phyloP scores from a whole-genome alignment of 768 basidiomycete species.

The Termitomyces sp. region DNA sequence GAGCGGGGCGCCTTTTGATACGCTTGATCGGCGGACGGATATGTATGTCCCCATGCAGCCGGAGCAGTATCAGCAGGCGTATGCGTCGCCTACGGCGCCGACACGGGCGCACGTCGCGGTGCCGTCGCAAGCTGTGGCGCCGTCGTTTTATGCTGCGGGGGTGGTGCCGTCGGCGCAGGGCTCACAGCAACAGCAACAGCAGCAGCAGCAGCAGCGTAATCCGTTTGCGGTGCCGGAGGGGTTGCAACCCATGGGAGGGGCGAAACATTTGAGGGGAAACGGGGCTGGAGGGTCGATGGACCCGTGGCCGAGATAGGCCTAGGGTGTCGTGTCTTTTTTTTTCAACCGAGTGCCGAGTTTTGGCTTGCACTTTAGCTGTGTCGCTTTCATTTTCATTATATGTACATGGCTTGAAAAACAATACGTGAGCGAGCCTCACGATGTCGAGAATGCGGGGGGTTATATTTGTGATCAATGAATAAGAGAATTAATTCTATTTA shows the following conservation, averaged over 20 bases:
- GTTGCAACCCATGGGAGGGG: slow-evolving; percentile 31
- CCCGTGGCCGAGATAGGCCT: slow-evolving; percentile 73
- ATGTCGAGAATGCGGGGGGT: neutral
- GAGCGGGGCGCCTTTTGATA: slow-evolving; percentile 44
- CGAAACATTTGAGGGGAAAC: slow-evolving; percentile 55
- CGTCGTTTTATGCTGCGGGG: slow-evolving; percentile 68
- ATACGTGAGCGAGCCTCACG: slow-evolving; percentile 19
- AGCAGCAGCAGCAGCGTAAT: slow-evolving; percentile 33
- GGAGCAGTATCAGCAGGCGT: slow-evolving; percentile 65
- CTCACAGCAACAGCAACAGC: slow-evolving; percentile 16
- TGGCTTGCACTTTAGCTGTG: no score
- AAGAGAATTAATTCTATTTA: neutral
- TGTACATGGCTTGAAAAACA: slow-evolving; percentile 10
- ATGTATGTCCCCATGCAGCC: slow-evolving; percentile 83
- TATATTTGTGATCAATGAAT: neutral
- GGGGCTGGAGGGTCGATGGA: slow-evolving; percentile 39
- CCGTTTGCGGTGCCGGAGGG: slow-evolving; percentile 34
- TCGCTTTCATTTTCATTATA: neutral
- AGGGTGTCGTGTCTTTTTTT: slow-evolving; percentile 14
- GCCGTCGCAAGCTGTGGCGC: slow-evolving; percentile 45
- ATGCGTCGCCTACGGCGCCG: slow-evolving; percentile 32
- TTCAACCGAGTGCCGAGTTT: no score
- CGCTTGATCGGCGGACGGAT: slow-evolving; percentile 59
- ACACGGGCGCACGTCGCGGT: slow-evolving; percentile 41
- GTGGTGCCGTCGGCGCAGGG: slow-evolving; percentile 42